Evolutionary conservation across 371 early-diverging fungal genomes (phyloP).

Genomic region (Mucor lusitanicus): DNA sequence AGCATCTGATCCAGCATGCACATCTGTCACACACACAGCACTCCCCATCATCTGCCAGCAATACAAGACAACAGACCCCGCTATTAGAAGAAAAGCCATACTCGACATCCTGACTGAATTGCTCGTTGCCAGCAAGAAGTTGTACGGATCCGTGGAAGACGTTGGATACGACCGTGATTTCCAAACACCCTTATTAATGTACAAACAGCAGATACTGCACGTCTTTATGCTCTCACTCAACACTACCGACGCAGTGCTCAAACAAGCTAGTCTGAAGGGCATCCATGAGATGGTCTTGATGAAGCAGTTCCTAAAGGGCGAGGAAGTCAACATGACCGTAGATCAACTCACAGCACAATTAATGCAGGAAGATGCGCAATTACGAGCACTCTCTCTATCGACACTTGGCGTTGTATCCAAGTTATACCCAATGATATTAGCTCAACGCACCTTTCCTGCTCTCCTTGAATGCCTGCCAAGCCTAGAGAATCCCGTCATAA

Average conservation of each 20-base stretch:
- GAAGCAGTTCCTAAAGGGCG: slow-evolving; percentile 56
- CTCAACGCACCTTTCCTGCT: slow-evolving; percentile 22
- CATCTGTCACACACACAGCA: slow-evolving; percentile 53
- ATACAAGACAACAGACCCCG: slow-evolving; percentile 41
- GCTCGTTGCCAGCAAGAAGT: slow-evolving; percentile 51
- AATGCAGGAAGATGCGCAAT: slow-evolving; percentile 4
- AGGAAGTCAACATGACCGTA: slow-evolving; percentile 43
- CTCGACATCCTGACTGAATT: slow-evolving; percentile 64
- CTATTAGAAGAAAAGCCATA: slow-evolving; percentile 56
- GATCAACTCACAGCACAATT: slow-evolving; percentile 28
- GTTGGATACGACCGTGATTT: slow-evolving; percentile 49
- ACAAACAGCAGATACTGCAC: slow-evolving; percentile 45
- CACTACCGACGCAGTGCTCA: slow-evolving; percentile 45
- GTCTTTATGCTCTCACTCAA: slow-evolving; percentile 27
- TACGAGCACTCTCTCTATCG: slow-evolving; percentile 10
- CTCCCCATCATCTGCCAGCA: slow-evolving; percentile 51
- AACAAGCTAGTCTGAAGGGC: slow-evolving; percentile 59
- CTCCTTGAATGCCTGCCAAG: slow-evolving; percentile 10
- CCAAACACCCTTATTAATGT: slow-evolving; percentile 58
- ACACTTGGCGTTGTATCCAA: slow-evolving; percentile 20
- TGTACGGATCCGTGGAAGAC: slow-evolving; percentile 57
- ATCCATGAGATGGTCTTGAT: slow-evolving; percentile 64
- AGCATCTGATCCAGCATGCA: slow-evolving; percentile 71
- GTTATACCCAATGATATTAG: slow-evolving; percentile 12
- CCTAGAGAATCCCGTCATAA: not conserved